Evolutionary conservation across 352 stramenopile genomes (phyloP), one percentile per base, ranked within the genome.

Genomic region (Phytophthora nicotianae): DNA sequence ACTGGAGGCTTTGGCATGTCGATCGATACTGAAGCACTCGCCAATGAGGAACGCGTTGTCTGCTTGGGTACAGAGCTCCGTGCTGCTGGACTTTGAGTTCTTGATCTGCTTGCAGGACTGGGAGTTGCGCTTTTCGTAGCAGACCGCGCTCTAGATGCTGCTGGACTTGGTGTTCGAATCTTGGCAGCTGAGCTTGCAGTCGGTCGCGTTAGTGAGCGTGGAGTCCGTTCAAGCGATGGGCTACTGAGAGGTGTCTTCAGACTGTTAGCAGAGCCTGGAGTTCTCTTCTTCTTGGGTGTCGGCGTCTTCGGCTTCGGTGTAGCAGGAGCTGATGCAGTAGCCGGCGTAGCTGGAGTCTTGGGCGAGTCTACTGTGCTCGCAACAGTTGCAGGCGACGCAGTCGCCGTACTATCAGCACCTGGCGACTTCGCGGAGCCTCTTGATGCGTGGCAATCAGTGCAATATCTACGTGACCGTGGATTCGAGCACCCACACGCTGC

Each of bases 401-500:
- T 8, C 48, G 23, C 40, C 27, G 45, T 47, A 29, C 33, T 67
- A 20, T 62, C 45, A 58, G 37, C 42, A 52, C 48, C 50, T 14
- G 49, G 55, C 38, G 46, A 68, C 53, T 71, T 70, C 24, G 50
- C 42, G n/a, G 56, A 45, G n/a, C 57, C 57, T 19, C 63, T 82
- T 5, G 60, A 29, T 17, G 60, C 68, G 7, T 67, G 55, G 35
- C 82, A 91, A n/a, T 75, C 70, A 4, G 68, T 77, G 58, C 82
- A 91, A 33, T 74, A 41, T 19, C 67, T 73, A n/a, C 69, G 68
- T 4, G 75, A 73, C 46, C 74, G 69, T 11, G 70, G 58, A 51
- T 91, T 91, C 24, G 70, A 72, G 53, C 75, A 86, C 5, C 70
- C 74, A 42, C 82, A 91, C 8, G 59, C 72, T 19, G 62, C 64